Evolutionary conservation across 495 filamentous ascomycete genomes (phyloP).

Genomic region (Chaetomidium leptoderma): DNA sequence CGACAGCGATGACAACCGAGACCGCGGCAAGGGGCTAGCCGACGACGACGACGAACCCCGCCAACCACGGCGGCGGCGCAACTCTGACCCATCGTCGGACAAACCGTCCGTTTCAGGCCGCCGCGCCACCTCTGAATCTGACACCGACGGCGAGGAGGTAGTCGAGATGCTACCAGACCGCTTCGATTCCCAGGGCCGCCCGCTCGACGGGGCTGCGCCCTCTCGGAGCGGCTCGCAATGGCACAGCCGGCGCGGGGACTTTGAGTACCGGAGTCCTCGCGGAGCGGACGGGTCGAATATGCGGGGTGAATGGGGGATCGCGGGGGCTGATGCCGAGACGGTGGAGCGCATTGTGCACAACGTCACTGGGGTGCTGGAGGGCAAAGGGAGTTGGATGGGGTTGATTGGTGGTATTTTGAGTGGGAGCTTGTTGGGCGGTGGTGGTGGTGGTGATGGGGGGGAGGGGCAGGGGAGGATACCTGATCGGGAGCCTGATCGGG

Average conservation of each 20-base stretch:
- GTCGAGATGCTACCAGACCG: constrained; percentile 56
- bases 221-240: background rate
- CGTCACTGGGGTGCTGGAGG: constrained; percentile 37
- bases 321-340: constrained; percentile 30
- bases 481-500: constrained; percentile 6
- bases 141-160: constrained; percentile 30
- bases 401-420: constrained; percentile 28
- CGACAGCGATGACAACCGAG: constrained; percentile 7
- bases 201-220: constrained; percentile 26
- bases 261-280: constrained; percentile 26
- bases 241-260: constrained; percentile 28
- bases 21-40: background rate
- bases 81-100: constrained; percentile 37
- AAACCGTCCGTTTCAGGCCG: constrained; percentile 22
- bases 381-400: constrained; percentile 26
- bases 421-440: constrained; percentile 26
- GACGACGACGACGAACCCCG: constrained; percentile 9
- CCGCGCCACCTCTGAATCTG: constrained; percentile 22
- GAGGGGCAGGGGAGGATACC: constrained; percentile 7
- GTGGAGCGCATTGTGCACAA: constrained; percentile 31
- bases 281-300: constrained; percentile 14
- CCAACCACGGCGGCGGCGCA: constrained; percentile 25
- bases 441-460: background rate
- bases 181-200: constrained; percentile 60
- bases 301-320: constrained; percentile 30